Conservation (phyloP, 371 early-diverging fungal species). For the Mortierella polycephala region DNA sequence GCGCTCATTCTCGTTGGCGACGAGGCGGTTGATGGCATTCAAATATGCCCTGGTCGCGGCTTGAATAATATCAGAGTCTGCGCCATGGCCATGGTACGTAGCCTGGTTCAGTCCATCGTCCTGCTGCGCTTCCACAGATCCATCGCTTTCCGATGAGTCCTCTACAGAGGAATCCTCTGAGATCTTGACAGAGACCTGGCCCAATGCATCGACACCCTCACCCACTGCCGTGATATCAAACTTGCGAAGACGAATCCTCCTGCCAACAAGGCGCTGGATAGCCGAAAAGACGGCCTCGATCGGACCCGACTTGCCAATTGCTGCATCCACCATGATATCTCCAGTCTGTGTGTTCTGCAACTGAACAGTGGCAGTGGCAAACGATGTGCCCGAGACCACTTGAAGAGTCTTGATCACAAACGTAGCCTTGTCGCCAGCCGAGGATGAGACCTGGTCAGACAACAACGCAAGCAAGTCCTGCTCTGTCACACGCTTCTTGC, state of each 20-base stretch:
- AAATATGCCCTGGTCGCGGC: conserved; percentile 90
- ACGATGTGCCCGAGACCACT: conserved; percentile 77
- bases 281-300: conserved; percentile 87
- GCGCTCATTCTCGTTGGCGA: conserved; percentile 59
- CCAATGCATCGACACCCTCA: conserved; percentile 86
- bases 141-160: conserved; percentile 13
- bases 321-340: conserved; percentile 73
- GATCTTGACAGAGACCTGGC: conserved; percentile 85
- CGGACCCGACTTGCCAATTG: conserved; percentile 82
- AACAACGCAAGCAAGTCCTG: conserved; percentile 88
- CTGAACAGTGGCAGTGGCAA: conserved; percentile 84
- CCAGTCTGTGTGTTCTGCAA: conserved; percentile 60
- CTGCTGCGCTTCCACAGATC: conserved; percentile 8
- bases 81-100: conserved; percentile 75
- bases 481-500: conserved; percentile 92
- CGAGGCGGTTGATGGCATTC: conserved; percentile 82
- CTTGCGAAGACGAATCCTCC: conserved; percentile 69
- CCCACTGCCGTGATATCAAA: conserved; percentile 91
- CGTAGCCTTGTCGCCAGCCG: conserved; percentile 43
- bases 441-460: conserved; percentile 69
- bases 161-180: conserved; percentile 43
- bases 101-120: conserved; percentile 44
- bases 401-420: conserved; percentile 76
- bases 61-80: conserved; percentile 84
- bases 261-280: conserved; percentile 81